Evolutionary conservation across 1,284 basidiomycete species (phyloP).

Genomic region (Puccinia polysora): DNA sequence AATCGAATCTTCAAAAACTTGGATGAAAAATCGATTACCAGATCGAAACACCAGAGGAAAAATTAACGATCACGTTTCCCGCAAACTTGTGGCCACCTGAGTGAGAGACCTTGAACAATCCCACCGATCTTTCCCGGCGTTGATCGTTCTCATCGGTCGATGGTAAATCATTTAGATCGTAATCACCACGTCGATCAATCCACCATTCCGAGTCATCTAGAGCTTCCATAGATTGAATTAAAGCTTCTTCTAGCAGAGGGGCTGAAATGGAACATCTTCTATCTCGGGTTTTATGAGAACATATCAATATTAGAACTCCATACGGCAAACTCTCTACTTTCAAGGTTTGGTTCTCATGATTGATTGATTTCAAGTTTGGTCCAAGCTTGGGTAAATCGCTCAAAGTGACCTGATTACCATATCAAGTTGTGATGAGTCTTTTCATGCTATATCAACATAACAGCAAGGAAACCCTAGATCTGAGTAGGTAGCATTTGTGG

Average conservation of each 20-base stretch:
- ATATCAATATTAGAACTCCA: slow-evolving; percentile 17
- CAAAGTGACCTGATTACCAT: background rate
- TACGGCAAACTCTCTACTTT: slow-evolving; percentile 10
- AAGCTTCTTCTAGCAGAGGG: slow-evolving; percentile 22
- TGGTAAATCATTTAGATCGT: slow-evolving; percentile 16
- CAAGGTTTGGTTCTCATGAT: too few species aligned
- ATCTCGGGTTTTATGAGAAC: slow-evolving; percentile 41
- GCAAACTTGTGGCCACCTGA: slow-evolving; percentile 45
- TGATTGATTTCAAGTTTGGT: background rate
- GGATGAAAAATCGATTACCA: slow-evolving; percentile 45
- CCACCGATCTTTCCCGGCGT: background rate
- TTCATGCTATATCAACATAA: background rate
- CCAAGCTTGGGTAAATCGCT: slow-evolving; percentile 4
- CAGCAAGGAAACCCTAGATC: background rate
- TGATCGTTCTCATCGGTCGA: too few species aligned
- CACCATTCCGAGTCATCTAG: slow-evolving; percentile 44
- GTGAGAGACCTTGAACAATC: slow-evolving; percentile 34
- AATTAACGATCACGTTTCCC: slow-evolving; percentile 45
- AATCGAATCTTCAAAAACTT: too few species aligned
- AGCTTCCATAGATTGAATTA: slow-evolving; percentile 19
- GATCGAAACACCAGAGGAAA: slow-evolving; percentile 44
- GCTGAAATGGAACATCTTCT: slow-evolving; percentile 44
- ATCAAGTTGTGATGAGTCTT: background rate
- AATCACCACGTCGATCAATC: slow-evolving; percentile 42
- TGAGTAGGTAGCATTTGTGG: background rate